Evolutionary conservation across 495 filamentous ascomycete genomes (phyloP).

Genomic region (Daldinia bambusicola): DNA sequence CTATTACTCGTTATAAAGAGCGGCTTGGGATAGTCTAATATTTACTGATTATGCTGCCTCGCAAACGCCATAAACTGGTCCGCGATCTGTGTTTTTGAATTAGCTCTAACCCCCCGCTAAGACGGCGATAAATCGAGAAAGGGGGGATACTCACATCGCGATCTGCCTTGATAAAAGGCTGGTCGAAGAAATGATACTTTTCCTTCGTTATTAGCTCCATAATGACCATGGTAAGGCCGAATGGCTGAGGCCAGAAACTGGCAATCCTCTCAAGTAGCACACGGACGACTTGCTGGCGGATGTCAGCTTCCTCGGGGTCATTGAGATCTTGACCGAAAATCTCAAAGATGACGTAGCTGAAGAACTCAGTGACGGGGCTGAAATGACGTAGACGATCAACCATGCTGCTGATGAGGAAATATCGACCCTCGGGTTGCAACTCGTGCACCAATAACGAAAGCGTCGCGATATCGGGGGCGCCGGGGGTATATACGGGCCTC

Average conservation of each 20-base stretch:
- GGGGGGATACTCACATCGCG: conserved; percentile 72
- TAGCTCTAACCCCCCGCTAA: conserved; percentile 32
- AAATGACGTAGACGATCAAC: conserved; percentile 92
- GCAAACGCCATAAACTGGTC: conserved; percentile 55
- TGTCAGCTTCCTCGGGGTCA: conserved; percentile 81
- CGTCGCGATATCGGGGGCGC: conserved; percentile 77
- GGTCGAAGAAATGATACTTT: conserved; percentile 87
- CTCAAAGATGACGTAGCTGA: conserved; percentile 85
- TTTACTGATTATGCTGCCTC: conserved; percentile 45
- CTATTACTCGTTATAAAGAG: conserved; percentile 9
- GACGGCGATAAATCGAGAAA: neutral
- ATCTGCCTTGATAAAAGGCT: conserved; percentile 88
- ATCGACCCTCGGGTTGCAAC: conserved; percentile 79
- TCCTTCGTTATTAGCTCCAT: conserved; percentile 92
- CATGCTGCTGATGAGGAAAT: conserved; percentile 85
- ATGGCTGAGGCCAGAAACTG: conserved; percentile 93
- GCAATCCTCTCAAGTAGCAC: conserved; percentile 87
- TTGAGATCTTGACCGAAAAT: conserved; percentile 82
- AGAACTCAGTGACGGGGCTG: conserved; percentile 91
- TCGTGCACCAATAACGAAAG: conserved; percentile 79
- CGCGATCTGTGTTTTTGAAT: conserved; percentile 50
- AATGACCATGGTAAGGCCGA: conserved; percentile 91
- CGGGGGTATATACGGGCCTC: conserved; percentile 72
- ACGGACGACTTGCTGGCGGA: conserved; percentile 88
- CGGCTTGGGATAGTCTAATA: neutral